Base-by-base conservation (phyloP, 768 basidiomycete species). In the Phaeotremella skinneri region DNA sequence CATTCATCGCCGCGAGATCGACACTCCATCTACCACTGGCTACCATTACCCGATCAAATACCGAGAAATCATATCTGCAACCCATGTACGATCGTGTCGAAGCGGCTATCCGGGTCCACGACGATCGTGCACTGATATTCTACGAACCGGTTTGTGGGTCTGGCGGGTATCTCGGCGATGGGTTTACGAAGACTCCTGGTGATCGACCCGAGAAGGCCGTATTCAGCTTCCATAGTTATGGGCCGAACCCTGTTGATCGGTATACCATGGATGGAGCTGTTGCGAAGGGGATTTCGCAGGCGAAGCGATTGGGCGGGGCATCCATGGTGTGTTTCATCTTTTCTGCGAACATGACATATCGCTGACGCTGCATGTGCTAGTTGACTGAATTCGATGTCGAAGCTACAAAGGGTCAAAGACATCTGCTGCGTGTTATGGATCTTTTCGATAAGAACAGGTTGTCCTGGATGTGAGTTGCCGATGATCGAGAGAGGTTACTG, bases 21-120 rank as follows among this genome's bases (percentile, higher is more conserved):
- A 61, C 60, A 3, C 55, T 61, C 3, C 60, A 61, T 55, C 45
- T 61, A 29, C 60, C 60, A 27, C 42, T 61, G 14, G 34, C 60
- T 5, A 56, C 55, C 49, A 41, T 61, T 23, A 61, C 60, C 2
- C 47, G 60, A 17, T 43, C 45, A 23, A 37, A 50, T 3, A 61
- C 60, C 34, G 60, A 61, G 39, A 61, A 30, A 32, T 56, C 55
- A 31, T 61, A 56, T 41, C 60, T 61, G 26, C 55, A 56, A 39
- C 60, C 60, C 27, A 61, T 61, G 60, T 61, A 61, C 49, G 60
- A 61, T 32, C 54, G 60, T 9, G 55, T 61, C 27, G 60, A 61
- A 37, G 55, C 54, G 16, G 55, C 23, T 17, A 61, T 61, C 26
- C 54, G 60, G 29, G 25, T 51, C 32, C 50, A 61, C 23, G 60